Evolutionary conservation across 768 basidiomycete genomes (phyloP).

Genomic region (Tephrocybe rancida): DNA sequence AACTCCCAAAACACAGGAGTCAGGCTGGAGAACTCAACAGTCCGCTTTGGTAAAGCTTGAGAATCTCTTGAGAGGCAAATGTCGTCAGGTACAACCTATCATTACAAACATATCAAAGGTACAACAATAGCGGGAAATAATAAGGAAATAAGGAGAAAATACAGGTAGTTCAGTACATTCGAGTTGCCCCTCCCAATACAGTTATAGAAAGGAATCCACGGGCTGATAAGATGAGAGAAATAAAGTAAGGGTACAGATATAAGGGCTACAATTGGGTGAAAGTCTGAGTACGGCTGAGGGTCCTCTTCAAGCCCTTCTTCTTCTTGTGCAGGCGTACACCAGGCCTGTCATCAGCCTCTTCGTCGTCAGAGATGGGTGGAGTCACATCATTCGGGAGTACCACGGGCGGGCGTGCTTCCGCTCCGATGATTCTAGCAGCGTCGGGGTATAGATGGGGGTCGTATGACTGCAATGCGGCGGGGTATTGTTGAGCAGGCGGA

Average conservation of each 20-base stretch:
- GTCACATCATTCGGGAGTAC: constrained; percentile 14
- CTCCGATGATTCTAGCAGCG: constrained; percentile 30
- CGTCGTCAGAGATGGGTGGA: constrained; percentile 15
- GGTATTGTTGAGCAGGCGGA: constrained; percentile 29
- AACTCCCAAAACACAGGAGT: too few relatives aligned
- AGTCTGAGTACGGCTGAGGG: constrained; percentile 34
- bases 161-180: not conserved
- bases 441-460: constrained; percentile 38
- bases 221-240: not conserved
- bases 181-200: not conserved
- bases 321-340: constrained; percentile 11
- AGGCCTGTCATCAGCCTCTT: constrained; percentile 15
- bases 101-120: too few relatives aligned
- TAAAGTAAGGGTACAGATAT: not conserved
- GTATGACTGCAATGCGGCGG: constrained; percentile 36
- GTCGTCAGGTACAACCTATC: too few relatives aligned
- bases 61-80: too few relatives aligned
- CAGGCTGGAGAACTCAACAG: too few relatives aligned
- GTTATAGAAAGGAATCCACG: not conserved
- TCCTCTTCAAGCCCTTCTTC: constrained; percentile 22
- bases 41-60: too few relatives aligned
- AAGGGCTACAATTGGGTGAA: constrained; percentile 27
- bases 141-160: too few relatives aligned
- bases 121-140: not conserved
- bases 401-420: constrained; percentile 20